Percentiles rank a stretch among this genome's conserved stretches.
phyloP scores from a whole-genome alignment of 2,329 filamentous ascomycete species.

The Aspergillus spinulosporus region DNA sequence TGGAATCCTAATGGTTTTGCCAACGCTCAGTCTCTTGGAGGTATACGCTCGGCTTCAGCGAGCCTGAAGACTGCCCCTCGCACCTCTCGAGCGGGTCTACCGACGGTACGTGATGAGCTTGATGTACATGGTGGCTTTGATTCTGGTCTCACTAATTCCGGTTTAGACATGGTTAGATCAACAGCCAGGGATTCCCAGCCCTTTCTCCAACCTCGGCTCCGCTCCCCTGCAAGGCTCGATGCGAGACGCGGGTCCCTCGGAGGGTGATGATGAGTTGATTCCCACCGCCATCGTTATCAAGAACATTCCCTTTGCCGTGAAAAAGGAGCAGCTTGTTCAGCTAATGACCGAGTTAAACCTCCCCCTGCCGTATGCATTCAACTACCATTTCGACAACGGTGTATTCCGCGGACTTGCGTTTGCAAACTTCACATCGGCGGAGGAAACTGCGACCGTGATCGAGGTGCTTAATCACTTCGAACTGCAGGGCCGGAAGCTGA shows the following conservation, averaged over 20 bases:
- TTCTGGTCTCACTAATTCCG: constrained; percentile 1
- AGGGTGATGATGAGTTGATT: constrained; percentile 77
- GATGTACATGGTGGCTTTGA: not conserved
- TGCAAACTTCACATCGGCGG: constrained; percentile 94
- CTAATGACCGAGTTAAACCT: constrained; percentile 94
- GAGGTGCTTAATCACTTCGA: constrained; percentile 94
- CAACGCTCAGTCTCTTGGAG: constrained; percentile 65
- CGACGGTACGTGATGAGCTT: constrained; percentile 62
- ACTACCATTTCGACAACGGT: constrained; percentile 98
- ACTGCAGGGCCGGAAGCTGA: constrained; percentile 86
- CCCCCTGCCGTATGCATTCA: constrained; percentile 95
- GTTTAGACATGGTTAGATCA: constrained; percentile 64
- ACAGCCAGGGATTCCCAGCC: constrained; percentile 50
- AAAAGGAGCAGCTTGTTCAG: constrained; percentile 90
- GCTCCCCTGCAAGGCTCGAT: constrained; percentile 44
- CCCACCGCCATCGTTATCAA: constrained; percentile 99
- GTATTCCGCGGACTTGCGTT: constrained; percentile 95
- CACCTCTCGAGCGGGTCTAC: constrained; percentile 60
- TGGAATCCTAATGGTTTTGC: constrained; percentile 78
- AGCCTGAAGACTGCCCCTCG: constrained; percentile 59
- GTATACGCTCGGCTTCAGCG: constrained; percentile 57
- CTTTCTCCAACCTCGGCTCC: constrained; percentile 48
- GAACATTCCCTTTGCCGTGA: constrained; percentile 97
- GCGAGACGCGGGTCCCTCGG: constrained; percentile 44
- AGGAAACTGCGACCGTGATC: constrained; percentile 91